phyloP scores from a whole-genome alignment of 2,329 filamentous ascomycete genomes.

The Fusarium oxysporum region DNA sequence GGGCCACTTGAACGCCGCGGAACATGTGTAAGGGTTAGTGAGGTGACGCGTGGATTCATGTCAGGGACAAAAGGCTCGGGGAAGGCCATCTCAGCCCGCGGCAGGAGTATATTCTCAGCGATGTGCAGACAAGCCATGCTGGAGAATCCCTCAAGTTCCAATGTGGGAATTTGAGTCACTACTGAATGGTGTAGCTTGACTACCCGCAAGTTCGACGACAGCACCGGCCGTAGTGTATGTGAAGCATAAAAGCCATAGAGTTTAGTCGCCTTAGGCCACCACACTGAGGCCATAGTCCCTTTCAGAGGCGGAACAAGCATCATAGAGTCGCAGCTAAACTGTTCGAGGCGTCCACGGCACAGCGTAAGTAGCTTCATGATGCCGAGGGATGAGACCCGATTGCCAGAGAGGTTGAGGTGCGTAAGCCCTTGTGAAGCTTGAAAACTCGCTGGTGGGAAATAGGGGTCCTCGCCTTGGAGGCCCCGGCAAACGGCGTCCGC shows the following conservation, averaged over 20 bases:
- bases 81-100: conserved; percentile 59
- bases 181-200: conserved; percentile 70
- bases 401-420: conserved; percentile 66
- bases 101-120: conserved; percentile 59
- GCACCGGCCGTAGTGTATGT: conserved; percentile 63
- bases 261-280: conserved; percentile 49
- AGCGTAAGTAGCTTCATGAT: conserved; percentile 57
- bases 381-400: conserved; percentile 58
- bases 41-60: conserved; percentile 66
- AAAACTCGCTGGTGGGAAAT: conserved; percentile 34
- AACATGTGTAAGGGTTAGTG: conserved; percentile 65
- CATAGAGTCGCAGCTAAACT: conserved; percentile 63
- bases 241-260: conserved; percentile 58
- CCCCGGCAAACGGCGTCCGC: conserved; percentile 42
- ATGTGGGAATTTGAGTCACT: conserved; percentile 64
- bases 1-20: conserved; percentile 65
- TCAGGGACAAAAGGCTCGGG: conserved; percentile 63
- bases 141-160: conserved; percentile 54
- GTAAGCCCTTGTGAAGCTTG: conserved; percentile 55
- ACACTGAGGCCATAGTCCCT: conserved; percentile 23
- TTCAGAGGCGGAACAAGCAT: conserved; percentile 43
- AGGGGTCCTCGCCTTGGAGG: conserved; percentile 42
- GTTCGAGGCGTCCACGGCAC: conserved; percentile 61
- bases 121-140: conserved; percentile 53
- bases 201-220: conserved; percentile 64